These are phyloP conservation scores for Phytophthora brassicae DNA, from an alignment of 352 stramenopile genomes.

Conservation along the genomic window DNA sequence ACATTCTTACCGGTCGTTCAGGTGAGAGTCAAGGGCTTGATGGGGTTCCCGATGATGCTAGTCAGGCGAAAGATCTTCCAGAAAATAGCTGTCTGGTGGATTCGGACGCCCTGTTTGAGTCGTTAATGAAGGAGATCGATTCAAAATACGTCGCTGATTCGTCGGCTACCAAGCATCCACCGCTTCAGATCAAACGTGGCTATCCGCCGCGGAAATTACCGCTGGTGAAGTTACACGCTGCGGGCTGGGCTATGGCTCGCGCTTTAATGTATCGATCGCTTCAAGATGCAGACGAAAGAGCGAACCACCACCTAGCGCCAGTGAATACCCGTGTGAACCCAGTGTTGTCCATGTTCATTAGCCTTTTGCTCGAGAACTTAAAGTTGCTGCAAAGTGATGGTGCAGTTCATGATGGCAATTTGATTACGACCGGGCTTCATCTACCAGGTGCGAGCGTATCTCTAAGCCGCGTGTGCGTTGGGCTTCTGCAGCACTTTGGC, in stretches of 20 bases:
- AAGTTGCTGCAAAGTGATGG: conserved; percentile 26
- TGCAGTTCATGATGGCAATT: not conserved
- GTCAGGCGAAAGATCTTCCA: conserved; percentile 55
- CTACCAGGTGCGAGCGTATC: conserved; percentile 37
- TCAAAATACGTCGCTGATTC: conserved; percentile 30
- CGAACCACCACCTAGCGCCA: conserved; percentile 6
- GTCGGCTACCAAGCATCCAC: conserved; percentile 11
- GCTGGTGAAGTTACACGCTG: conserved; percentile 75
- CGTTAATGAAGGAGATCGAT: conserved; percentile 89
- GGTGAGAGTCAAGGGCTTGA: conserved; percentile 39
- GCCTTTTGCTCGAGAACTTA: conserved; percentile 71
- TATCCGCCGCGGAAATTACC: conserved; percentile 59
- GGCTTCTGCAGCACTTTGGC: conserved; percentile 64
- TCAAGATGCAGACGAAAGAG: conserved; percentile 19
- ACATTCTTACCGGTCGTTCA: conserved; percentile 82
- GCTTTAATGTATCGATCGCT: conserved; percentile 86
- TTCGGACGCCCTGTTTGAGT: conserved; percentile 82
- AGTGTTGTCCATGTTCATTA: conserved; percentile 53
- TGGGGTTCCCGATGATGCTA: conserved; percentile 33
- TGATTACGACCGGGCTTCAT: not conserved
- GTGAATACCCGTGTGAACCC: conserved; percentile 42
- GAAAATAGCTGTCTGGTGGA: conserved; percentile 59
- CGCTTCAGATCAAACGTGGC: conserved; percentile 50
- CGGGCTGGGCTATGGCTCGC: conserved; percentile 73
- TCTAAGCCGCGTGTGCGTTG: conserved; percentile 67